Evolutionary conservation across 192 early-diverging fungal species (phyloP), one percentile per base, ranked within the genome.

Genomic region (Cladochytrium replicatum): DNA sequence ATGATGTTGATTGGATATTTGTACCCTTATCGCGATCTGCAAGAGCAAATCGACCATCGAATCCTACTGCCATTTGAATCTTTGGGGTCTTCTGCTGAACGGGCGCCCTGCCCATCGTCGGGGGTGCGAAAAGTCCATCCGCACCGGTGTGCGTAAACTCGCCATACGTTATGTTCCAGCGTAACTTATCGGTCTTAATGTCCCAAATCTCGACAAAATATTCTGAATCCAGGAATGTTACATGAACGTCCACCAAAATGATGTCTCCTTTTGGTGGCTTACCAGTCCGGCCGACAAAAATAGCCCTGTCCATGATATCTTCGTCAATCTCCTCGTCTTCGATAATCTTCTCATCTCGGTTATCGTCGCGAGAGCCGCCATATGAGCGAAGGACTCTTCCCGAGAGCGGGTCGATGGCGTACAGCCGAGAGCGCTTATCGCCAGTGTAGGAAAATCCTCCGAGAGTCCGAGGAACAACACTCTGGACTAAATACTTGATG

Each of bases 401-500:
- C 19, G 71, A 74, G 3, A 58, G 27, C 37, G 86, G 71, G 60
- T 90, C 80, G 4, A 93, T 54, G 3, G 84, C 84, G 0, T 82
- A 58, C 44, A 90, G 67, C 6, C 70, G 63, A 6, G 84, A 78
- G 13, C 64, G 62, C 52, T 87, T 88, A 13, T 59, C 67, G 4
- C 86, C 78, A 6, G 79, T 79, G 51, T 84, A 87, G 5, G 80
- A 63, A 22, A 75, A 66, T 2, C 70, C 72, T 34, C 68, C 73
- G 15, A 58, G 52, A 15, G 64, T 54, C 15, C 72, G 69, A 38
- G 75, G 70, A 4, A 81, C 71, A 24, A 76, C 77, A 34, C 60
- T 62, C 30, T 73, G 68, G 0, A 85, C 83, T 22, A 92, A 60
- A 7, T 81, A 60, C 56, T 87, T 82, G 41, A 92, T 70, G 0